Conservation (phyloP, 768 basidiomycete genomes). For the Dictyophora rubrovolvata region DNA sequence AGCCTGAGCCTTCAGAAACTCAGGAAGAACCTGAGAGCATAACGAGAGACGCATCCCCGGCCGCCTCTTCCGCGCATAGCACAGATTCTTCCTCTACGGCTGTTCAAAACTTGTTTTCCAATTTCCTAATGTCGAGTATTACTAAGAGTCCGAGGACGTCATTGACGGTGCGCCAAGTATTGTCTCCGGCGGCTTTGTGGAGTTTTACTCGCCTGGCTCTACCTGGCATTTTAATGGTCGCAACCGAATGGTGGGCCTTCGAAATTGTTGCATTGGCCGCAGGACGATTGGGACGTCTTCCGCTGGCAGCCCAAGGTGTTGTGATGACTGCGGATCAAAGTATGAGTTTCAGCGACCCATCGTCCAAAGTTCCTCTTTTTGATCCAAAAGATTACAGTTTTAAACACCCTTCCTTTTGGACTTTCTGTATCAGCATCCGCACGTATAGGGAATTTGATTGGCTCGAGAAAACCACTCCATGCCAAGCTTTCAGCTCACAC, state of each 20-base stretch:
- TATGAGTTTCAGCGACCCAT: conserved; percentile 18
- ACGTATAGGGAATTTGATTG: conserved; percentile 65
- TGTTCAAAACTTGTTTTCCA: not conserved
- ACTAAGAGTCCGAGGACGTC: too few species aligned
- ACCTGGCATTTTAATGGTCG: conserved; percentile 73
- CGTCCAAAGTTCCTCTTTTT: not conserved
- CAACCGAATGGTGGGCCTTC: conserved; percentile 73
- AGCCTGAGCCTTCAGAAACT: not conserved
- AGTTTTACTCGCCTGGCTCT: conserved; percentile 56
- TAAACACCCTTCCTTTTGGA: conserved; percentile 69
- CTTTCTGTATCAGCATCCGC: conserved; percentile 56
- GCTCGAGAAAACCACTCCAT: conserved; percentile 38
- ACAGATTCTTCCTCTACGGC: not conserved
- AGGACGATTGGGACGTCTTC: conserved; percentile 53
- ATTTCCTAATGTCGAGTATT: too few species aligned
- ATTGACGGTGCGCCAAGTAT: not conserved
- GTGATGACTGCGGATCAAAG: conserved; percentile 78
- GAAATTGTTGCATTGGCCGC: conserved; percentile 76
- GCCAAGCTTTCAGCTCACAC: conserved; percentile 54
- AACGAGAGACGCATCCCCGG: not conserved
- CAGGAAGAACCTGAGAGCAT: not conserved
- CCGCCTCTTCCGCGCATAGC: not conserved
- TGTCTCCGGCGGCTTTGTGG: conserved; percentile 26
- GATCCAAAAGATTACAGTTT: conserved; percentile 28
- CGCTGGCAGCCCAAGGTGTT: conserved; percentile 66